Evolutionary conservation across 768 basidiomycete genomes (phyloP), one percentile per base, ranked within the genome.

Genomic region (Suillus sp.): DNA sequence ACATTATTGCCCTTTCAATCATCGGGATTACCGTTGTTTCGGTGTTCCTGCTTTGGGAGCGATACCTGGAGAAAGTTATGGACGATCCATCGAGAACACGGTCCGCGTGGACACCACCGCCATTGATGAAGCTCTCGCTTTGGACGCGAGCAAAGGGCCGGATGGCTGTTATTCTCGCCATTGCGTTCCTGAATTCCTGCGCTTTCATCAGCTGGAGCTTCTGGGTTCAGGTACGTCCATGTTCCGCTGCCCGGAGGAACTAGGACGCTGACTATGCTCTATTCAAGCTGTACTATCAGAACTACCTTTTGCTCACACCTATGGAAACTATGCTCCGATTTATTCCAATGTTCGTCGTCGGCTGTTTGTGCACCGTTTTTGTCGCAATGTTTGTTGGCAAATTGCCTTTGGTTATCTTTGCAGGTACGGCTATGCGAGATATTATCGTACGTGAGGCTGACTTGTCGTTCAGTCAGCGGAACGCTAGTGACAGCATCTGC

Each of bases 311-410:
- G 0, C 80, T 86, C 8, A 79, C 74, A 0, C 86, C 90, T 0
- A 75, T 93, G 20, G 77, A 78, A 20, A 84, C 88, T 0, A 89
- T 91, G 72, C 65, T 90, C 25, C 83, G 90, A 4, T 74, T 93
- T 57, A 62, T 92, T 1, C 92, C 92, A 0, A 90, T 90, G 88
- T 83, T 84, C 40, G 69, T 92, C 18, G 82, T 82, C n/a, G 92
- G 92, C 10, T 53, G 86, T 6, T 47, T 83, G 4, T 89, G 87
- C 68, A 92, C 91, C 68, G 63, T 87, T 35, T 70, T 90, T 57
- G 84, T 93, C n/a, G 89, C 87, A 0, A 59, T 87, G 30, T 78
- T 87, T 54, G 80, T 91, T 43, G 78, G 80, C 2, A 83, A 78
- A 59, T 72, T 92, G 3, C 79, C 85, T 3, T 72, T 91, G 2